Percentiles rank a stretch among this genome's conserved stretches.
Conservation (phyloP, 108 stramenopile genomes). For the Mediolabrus comicus region DNA sequence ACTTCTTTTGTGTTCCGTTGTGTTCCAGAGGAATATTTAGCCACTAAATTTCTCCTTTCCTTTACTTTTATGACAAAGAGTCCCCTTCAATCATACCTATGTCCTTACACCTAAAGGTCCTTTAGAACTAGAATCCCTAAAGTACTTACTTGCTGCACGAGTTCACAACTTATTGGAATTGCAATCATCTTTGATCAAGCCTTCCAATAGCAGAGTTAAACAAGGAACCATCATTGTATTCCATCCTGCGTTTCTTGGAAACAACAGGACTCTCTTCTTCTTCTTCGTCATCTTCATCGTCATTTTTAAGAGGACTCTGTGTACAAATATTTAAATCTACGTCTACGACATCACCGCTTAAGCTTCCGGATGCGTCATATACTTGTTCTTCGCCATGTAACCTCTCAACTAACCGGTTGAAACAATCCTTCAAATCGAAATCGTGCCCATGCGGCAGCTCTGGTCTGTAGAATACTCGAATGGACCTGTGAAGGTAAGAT, state of each 20-base stretch:
- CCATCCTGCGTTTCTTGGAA: not conserved
- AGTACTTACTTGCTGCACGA: too few relatives aligned
- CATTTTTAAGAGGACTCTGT: not conserved
- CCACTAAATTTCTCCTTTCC: too few relatives aligned
- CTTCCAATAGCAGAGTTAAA: not conserved
- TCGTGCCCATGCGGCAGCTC: too few relatives aligned
- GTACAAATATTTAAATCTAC: not conserved
- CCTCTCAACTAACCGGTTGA: not conserved
- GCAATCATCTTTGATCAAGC: not conserved
- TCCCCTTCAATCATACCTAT: too few relatives aligned
- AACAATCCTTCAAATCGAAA: not conserved
- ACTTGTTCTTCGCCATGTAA: not conserved
- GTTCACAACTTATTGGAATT: too few relatives aligned
- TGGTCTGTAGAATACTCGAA: constrained; percentile 1
- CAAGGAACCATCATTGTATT: not conserved
- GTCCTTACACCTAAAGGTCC: too few relatives aligned
- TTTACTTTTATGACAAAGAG: too few relatives aligned
- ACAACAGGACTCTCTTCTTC: not conserved
- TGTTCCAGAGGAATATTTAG: too few relatives aligned
- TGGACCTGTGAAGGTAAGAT: not conserved
- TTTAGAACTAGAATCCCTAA: too few relatives aligned
- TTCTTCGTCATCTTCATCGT: too few relatives aligned
- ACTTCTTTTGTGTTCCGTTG: too few relatives aligned
- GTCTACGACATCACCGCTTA: not conserved
- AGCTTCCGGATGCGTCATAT: not conserved